Conservation (phyloP, 371 early-diverging fungal species). For the Ordospora colligata region DNA sequence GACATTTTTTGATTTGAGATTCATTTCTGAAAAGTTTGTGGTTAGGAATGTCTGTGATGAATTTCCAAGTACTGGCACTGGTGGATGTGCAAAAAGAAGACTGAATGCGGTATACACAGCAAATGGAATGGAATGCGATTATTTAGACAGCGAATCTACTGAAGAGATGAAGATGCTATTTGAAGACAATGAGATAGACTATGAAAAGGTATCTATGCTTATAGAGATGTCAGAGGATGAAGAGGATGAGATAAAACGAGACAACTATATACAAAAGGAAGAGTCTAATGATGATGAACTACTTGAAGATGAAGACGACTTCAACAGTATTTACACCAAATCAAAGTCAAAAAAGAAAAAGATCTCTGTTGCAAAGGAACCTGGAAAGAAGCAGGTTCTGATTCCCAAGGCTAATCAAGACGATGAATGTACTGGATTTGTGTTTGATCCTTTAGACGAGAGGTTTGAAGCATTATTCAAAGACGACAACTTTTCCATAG, state of each 20-base stretch:
- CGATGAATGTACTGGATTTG: slow-evolving; percentile 15
- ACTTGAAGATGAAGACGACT: not conserved
- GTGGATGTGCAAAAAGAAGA: not conserved
- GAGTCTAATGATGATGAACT: not conserved
- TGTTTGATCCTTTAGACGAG: slow-evolving; percentile 19
- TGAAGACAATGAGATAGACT: slow-evolving; percentile 16
- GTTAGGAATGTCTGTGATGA: slow-evolving; percentile 5
- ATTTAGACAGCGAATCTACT: not conserved
- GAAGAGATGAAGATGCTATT: not conserved
- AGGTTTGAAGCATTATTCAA: slow-evolving; percentile 20
- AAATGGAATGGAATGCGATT: not conserved
- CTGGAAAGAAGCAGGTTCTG: not conserved
- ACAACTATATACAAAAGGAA: not conserved
- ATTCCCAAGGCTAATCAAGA: not conserved
- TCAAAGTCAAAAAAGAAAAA: not conserved
- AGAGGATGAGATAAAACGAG: not conserved
- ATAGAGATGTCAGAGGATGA: slow-evolving; percentile 5
- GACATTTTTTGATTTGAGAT: slow-evolving; percentile 25
- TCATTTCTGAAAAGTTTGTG: slow-evolving; percentile 27
- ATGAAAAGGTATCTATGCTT: slow-evolving; percentile 15
- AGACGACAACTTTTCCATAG: slow-evolving; percentile 9
- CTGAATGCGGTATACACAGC: not conserved
- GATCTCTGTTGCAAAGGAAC: not conserved
- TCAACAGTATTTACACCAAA: not conserved
- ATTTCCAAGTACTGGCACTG: not conserved